Evolutionary conservation across 2,329 filamentous ascomycete species (phyloP).

Genomic region (Coniochaeta prunicola): DNA sequence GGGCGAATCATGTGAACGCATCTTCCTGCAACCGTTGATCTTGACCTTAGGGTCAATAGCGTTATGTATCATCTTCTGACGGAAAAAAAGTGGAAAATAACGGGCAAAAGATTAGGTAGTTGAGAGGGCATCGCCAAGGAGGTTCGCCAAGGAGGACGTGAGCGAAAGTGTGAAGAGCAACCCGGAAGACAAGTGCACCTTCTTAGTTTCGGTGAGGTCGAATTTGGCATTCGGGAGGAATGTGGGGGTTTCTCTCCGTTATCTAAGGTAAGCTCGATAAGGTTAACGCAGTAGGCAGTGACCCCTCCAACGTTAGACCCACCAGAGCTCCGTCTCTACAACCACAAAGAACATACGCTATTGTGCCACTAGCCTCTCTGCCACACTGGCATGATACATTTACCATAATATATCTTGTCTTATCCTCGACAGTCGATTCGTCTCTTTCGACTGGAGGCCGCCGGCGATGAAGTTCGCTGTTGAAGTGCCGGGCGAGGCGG

Average conservation of each 20-base stretch:
- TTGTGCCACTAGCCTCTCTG: background rate
- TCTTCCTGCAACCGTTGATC: background rate
- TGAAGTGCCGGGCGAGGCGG: conserved; percentile 77
- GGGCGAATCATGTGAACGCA: background rate
- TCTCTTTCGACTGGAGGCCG: background rate
- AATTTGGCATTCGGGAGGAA: background rate
- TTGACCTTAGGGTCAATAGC: background rate
- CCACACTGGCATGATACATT: background rate
- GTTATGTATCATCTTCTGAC: too few relatives aligned
- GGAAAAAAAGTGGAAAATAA: too few relatives aligned
- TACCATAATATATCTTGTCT: background rate
- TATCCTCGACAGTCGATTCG: background rate
- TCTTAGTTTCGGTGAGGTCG: too few relatives aligned
- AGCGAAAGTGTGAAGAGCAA: too few relatives aligned
- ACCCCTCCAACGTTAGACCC: background rate
- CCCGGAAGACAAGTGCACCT: too few relatives aligned
- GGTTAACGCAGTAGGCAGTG: background rate
- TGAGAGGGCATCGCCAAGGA: too few relatives aligned
- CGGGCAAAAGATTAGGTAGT: too few relatives aligned
- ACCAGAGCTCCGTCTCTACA: background rate
- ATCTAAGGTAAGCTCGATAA: background rate
- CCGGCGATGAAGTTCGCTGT: conserved; percentile 59
- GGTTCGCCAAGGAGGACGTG: background rate
- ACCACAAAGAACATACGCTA: background rate
- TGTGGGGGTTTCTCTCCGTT: too few relatives aligned